Evolutionary conservation across 2,329 filamentous ascomycete species (phyloP).

Genomic region (Aspergillaceae sp.): DNA sequence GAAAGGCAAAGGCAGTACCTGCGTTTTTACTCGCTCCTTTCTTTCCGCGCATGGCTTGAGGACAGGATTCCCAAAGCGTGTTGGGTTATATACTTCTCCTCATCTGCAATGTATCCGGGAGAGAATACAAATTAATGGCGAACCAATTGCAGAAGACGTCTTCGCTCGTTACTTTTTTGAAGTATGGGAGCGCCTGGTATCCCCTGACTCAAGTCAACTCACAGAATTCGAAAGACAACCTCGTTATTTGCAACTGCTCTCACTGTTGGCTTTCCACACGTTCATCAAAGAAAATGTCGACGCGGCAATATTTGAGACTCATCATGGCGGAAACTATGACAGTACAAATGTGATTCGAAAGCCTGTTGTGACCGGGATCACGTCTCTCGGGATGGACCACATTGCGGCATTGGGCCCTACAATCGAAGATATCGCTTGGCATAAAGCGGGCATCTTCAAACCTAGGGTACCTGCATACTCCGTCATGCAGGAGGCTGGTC

Average conservation of each 20-base stretch:
- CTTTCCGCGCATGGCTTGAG: conserved; percentile 36
- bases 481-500: conserved; percentile 43
- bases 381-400: conserved; percentile 62
- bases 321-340: conserved; percentile 60
- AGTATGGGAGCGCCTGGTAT: conserved; percentile 15
- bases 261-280: conserved; percentile 56
- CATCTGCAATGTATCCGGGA: conserved; percentile 25
- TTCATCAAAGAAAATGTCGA: conserved; percentile 57
- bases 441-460: conserved; percentile 67
- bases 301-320: conserved; percentile 57
- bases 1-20: conserved; percentile 69
- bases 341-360: conserved; percentile 57
- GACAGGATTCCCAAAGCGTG: conserved; percentile 17
- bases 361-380: conserved; percentile 54
- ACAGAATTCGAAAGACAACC: conserved; percentile 13
- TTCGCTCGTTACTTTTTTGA: conserved; percentile 23
- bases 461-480: conserved; percentile 50
- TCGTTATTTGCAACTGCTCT: conserved; percentile 48
- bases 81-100: conserved; percentile 22
- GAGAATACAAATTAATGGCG: conserved; percentile 30
- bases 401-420: conserved; percentile 54
- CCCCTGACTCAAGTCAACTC: conserved; percentile 20
- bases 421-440: conserved; percentile 61
- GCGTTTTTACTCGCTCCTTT: conserved; percentile 49
- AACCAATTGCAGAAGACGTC: conserved; percentile 18